phyloP scores from a whole-genome alignment of 73 alveolate genomes.

The Tetrahymena elliotti region DNA sequence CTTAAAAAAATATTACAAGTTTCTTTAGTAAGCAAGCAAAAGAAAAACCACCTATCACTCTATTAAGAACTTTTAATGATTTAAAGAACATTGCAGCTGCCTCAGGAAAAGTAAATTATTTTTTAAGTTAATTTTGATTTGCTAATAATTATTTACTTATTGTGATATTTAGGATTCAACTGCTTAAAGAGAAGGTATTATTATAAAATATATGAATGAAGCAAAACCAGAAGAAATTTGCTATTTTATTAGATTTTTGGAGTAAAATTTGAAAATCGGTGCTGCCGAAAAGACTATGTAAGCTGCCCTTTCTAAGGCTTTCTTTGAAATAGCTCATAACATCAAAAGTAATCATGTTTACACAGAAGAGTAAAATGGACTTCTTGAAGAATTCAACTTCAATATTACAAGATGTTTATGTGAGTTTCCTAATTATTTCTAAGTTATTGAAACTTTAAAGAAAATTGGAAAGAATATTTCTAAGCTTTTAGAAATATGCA shows the following conservation, averaged over 20 bases:
- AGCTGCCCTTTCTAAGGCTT: conserved; percentile 86
- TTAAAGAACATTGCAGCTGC: conserved; percentile 40
- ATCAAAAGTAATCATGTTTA: conserved; percentile 17
- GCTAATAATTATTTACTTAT: conserved; percentile 47
- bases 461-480: conserved; percentile 51
- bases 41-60: conserved; percentile 35
- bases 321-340: conserved; percentile 54
- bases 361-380: conserved; percentile 6
- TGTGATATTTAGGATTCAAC: conserved; percentile 73
- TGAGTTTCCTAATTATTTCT: conserved; percentile 87
- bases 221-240: conserved; percentile 85
- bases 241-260: conserved; percentile 87
- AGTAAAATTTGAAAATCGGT: conserved; percentile 92
- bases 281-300: conserved; percentile 95
- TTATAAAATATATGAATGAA: conserved; percentile 71
- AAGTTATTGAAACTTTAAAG: conserved; percentile 67
- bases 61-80: conserved; percentile 38
- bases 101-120: conserved; percentile 15
- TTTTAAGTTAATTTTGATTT: not conserved
- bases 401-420: conserved; percentile 82
- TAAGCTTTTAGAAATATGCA: conserved; percentile 64
- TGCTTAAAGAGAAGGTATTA: conserved; percentile 67
- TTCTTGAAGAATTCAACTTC: conserved; percentile 66
- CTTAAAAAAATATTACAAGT: conserved; percentile 67
- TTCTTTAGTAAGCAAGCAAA: conserved; percentile 60